Base-by-base conservation (phyloP, 2,329 filamentous ascomycete genomes). In the Byssothecium circinans region DNA sequence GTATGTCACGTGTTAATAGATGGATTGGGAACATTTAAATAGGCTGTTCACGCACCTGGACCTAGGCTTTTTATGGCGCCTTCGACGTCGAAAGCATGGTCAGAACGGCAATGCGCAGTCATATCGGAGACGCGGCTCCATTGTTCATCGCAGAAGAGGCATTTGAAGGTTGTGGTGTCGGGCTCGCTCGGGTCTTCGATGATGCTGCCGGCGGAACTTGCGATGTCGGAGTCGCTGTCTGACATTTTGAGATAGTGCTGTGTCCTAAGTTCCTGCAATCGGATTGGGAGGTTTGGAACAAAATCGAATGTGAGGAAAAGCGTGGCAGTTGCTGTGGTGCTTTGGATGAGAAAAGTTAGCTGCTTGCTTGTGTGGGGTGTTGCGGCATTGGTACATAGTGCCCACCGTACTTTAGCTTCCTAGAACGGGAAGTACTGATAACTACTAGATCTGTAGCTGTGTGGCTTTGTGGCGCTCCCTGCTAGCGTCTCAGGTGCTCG, bases 121-220 rank as follows among this genome's bases (percentile, higher is more conserved):
- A 69, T 63, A 0, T 64, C 62, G 8, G 54, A 37, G 2, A 67
- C 60, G 3, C 57, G 54, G 43, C 49, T 55, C 44, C 53, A 68
- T 53, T 67, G 60, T 47, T 62, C 51, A n/a, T 65, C 59, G 50
- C 65, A 69, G 43, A 69, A 69, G 27, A 69, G 53, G 43, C 65
- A 68, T 47, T 68, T 67, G 62, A 69, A 69, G 7, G 49, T 62
- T 20, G 64, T 65, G 33, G 61, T 64, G 52, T 69, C 66, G 11
- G 65, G 61, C 53, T 69, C 66, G 53, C 65, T 68, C 44, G 52
- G 57, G 35, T 68, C 66, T 42, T 69, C 66, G 33, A 67, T 49
- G 25, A 69, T 68, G 54, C 60, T 63, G 35, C 66, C 66, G 1
- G 59, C 59, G 4, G 66, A 69, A 58, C 65, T 68, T 27, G 60